Percentiles rank a stretch among this genome's conserved stretches.
These are phyloP conservation scores for Pseudotsuga menziesii DNA, from an alignment of 75 land plant species.

Conservation along the genomic window DNA sequence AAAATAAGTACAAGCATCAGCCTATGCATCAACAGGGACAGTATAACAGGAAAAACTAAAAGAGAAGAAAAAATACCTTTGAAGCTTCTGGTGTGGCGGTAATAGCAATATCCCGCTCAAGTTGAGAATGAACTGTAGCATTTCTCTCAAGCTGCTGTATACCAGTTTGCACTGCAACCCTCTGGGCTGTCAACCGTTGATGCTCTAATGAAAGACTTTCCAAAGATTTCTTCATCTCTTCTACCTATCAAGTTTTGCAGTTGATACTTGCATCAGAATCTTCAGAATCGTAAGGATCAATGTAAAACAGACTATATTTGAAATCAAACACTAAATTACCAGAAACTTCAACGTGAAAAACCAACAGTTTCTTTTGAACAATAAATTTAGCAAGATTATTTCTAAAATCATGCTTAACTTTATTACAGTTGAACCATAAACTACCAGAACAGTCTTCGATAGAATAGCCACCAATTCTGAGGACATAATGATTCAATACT, in stretches of 20 bases:
- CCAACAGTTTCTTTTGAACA: not conserved
- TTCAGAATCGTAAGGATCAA: not conserved
- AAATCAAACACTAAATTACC: not conserved
- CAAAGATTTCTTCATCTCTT: not conserved
- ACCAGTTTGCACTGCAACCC: constrained; percentile 2
- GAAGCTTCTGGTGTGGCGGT: not conserved
- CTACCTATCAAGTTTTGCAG: not conserved
- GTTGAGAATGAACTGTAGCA: constrained; percentile 5
- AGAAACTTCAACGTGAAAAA: not conserved
- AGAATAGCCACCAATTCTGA: not conserved
- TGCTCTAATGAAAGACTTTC: not conserved
- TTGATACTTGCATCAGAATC: not conserved
- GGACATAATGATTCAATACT: constrained; percentile 1
- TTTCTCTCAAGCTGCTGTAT: constrained; percentile 7
- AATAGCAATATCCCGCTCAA: not conserved
- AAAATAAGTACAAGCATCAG: not conserved
- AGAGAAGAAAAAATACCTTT: not conserved
- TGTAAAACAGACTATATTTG: not conserved
- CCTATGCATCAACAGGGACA: not conserved
- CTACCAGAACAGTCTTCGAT: not conserved
- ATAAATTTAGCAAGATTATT: not conserved
- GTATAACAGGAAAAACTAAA: not conserved
- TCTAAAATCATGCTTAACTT: not conserved
- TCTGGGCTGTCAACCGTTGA: not conserved
- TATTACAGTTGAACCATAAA: not conserved